These are phyloP conservation scores for Fusarium fracticaudum DNA, from an alignment of 2,329 filamentous ascomycete species.

Conservation along the genomic window DNA sequence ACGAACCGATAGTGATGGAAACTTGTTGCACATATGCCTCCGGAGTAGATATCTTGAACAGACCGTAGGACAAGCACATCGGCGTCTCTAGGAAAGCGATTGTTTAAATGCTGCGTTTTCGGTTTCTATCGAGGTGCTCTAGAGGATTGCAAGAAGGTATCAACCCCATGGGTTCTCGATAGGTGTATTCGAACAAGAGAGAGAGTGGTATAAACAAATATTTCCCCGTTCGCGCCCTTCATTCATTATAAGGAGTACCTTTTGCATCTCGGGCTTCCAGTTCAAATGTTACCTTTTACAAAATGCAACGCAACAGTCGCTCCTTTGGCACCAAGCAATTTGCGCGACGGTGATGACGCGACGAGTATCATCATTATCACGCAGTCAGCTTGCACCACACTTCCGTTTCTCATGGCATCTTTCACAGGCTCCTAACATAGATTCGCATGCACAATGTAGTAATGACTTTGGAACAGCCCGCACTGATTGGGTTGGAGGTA, in stretches of 20 bases:
- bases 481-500: conserved; percentile 25
- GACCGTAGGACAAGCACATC: neutral
- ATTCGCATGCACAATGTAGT: neutral
- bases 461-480: conserved; percentile 9
- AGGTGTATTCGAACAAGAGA: neutral
- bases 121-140: neutral
- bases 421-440: conserved; percentile 18
- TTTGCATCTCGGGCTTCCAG: too few species aligned
- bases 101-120: neutral
- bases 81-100: neutral
- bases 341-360: conserved; percentile 29
- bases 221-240: neutral
- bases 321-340: neutral
- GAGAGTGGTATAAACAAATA: neutral
- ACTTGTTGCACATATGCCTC: neutral
- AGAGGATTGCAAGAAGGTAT: neutral
- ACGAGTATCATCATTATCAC: conserved; percentile 32
- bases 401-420: conserved; percentile 36
- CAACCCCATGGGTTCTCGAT: neutral
- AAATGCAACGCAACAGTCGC: neutral
- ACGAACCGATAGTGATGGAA: conserved; percentile 7
- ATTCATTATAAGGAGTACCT: neutral
- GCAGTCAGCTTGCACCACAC: conserved; percentile 32
- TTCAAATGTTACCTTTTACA: neutral
- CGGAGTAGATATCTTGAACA: neutral